These are phyloP conservation scores for Trichophyton simii DNA, from an alignment of 2,329 filamentous ascomycete species.

Conservation along the genomic window DNA sequence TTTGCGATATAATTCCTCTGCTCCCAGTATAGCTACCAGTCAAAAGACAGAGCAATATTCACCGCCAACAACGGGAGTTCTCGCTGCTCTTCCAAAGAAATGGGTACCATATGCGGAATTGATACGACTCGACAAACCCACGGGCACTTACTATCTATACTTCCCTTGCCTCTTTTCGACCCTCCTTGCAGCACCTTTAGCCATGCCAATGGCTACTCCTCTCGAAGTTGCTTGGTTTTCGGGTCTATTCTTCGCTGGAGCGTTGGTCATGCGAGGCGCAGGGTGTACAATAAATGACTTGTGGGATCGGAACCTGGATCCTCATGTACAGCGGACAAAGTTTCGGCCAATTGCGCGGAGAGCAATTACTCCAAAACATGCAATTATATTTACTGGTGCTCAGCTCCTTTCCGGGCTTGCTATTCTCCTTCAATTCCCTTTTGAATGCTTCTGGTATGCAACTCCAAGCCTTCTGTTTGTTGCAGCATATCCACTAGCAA, in stretches of 20 bases:
- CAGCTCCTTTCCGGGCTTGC: constrained; percentile 32
- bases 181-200: constrained; percentile 31
- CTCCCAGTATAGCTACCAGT: not conserved
- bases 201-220: constrained; percentile 28
- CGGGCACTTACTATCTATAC: constrained; percentile 42
- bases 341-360: constrained; percentile 41
- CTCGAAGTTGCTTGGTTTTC: constrained; percentile 27
- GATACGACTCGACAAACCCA: constrained; percentile 40
- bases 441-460: constrained; percentile 32
- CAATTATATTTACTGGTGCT: constrained; percentile 33
- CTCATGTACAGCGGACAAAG: constrained; percentile 39
- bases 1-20: not conserved
- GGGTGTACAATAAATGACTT: constrained; percentile 46
- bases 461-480: constrained; percentile 34
- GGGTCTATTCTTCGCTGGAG: constrained; percentile 31
- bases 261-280: constrained; percentile 39
- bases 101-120: constrained; percentile 46
- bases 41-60: constrained; percentile 24
- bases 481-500: constrained; percentile 40
- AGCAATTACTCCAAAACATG: constrained; percentile 36
- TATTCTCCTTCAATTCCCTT: constrained; percentile 33
- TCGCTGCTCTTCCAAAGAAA: constrained; percentile 35
- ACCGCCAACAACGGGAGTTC: constrained; percentile 35
- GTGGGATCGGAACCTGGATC: constrained; percentile 43
- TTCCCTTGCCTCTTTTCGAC: constrained; percentile 41